Evolutionary conservation across 305 asterid species (phyloP), one percentile per base, ranked within the genome.

Genomic region (Fraxinus sp.): DNA sequence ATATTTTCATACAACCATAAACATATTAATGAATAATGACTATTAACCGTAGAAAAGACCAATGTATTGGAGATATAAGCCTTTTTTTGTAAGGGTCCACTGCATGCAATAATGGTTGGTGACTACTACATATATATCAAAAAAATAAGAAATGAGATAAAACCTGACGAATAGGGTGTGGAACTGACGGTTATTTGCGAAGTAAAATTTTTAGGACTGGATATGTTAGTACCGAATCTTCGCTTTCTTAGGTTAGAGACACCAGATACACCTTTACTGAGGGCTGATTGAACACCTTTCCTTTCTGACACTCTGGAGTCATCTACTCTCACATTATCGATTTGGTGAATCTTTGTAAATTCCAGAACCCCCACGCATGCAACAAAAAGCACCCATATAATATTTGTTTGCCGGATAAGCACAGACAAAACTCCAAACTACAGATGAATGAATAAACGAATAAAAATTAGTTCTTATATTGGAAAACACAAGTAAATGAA

Each of bases 381-480:
- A 84, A 90, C 92, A 86, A 96, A 94, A 80, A 93, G 83, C 94
- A 94, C 73, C 99, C 99, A 96, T 76, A 96, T 87, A 75, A 93
- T 92, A 91, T 96, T 96, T 81, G 99, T 96, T 93, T 96, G 99
- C 24, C 98, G 92, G 68, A 94, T 87, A 84, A 94, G 85, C 86
- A 96, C 96, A 71, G 98, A 90, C 86, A 93, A 78, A 14, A 92
- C 91, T 57, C 98, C 98, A 80, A 94, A 86, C 98, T 96, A 86
- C 93, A 89, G 18, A 86, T 36, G 79, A 80, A 84, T 49, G 82
- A 84, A 86, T 71, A 39, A 55, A 41, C 1, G 55, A 87, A 83
- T 32, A 79, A 71, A 16, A 75, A 49, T 86, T 77, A 87, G 81
- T 79, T 20, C 78, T 46, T 32, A 79, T 80, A 36, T 74, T 14